These are phyloP conservation scores for Triangularia verruculosa DNA, from an alignment of 2,329 filamentous ascomycete species.

Conservation along the genomic window DNA sequence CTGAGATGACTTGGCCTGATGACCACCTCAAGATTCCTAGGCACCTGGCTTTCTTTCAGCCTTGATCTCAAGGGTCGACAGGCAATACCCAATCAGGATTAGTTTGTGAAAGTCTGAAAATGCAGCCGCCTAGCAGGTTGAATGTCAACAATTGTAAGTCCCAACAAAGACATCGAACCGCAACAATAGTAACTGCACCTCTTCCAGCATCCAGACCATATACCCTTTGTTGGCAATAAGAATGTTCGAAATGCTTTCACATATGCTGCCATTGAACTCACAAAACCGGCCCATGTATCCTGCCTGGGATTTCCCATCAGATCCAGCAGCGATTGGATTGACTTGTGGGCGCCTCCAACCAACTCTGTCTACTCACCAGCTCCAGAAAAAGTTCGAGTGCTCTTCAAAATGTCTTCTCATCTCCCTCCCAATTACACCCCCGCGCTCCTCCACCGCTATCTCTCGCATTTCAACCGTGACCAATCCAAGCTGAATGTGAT, in stretches of 20 bases:
- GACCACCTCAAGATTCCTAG: not conserved
- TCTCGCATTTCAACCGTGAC: slow-evolving; percentile 16
- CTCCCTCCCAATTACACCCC: slow-evolving; percentile 10
- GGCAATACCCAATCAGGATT: not conserved
- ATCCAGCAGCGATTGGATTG: not conserved
- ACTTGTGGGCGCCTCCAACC: not conserved
- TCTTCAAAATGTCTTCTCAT: slow-evolving; percentile 3
- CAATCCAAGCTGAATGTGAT: slow-evolving; percentile 8
- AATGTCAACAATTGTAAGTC: slow-evolving; percentile 6
- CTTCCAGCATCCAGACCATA: too few relatives aligned
- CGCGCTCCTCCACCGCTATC: slow-evolving; percentile 13
- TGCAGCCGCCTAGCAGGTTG: not conserved
- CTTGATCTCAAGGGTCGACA: not conserved
- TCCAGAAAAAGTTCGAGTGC: not conserved
- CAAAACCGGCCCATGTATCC: not conserved
- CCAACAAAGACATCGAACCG: not conserved
- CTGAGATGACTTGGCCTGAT: not conserved
- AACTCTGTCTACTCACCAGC: not conserved
- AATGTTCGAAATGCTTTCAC: not conserved
- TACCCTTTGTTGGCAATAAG: not conserved
- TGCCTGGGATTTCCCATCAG: not conserved
- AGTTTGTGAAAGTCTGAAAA: too few relatives aligned
- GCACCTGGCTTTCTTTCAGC: not conserved
- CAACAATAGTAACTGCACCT: not conserved
- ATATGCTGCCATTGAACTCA: not conserved